These are phyloP conservation scores for Chrysoporthe deuterocubensis DNA, from an alignment of 2,329 filamentous ascomycete species.

Conservation along the genomic window DNA sequence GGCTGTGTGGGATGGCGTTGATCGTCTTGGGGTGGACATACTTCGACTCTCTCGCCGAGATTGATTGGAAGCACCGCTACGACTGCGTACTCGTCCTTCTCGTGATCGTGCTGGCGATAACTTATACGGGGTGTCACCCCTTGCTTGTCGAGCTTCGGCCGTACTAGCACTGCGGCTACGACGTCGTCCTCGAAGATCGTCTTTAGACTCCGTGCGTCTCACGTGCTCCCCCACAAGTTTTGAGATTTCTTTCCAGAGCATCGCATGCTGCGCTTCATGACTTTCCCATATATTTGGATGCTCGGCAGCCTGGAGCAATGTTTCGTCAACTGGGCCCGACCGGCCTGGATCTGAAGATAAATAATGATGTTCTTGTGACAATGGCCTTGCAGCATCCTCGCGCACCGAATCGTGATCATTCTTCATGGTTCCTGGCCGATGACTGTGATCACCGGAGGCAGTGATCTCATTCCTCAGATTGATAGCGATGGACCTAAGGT, in stretches of 20 bases:
- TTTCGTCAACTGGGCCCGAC: background rate
- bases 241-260: conserved; percentile 21
- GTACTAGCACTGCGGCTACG: background rate
- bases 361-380: background rate
- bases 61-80: background rate
- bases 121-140: background rate
- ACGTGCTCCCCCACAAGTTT: conserved; percentile 19
- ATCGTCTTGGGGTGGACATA: background rate
- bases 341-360: background rate
- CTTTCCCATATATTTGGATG: background rate
- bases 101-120: background rate
- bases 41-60: background rate
- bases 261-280: background rate
- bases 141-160: background rate
- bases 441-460: background rate
- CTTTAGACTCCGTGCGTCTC: background rate
- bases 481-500: conserved; percentile 33
- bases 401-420: background rate
- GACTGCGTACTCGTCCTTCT: background rate
- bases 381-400: background rate
- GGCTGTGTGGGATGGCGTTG: background rate
- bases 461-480: conserved; percentile 37
- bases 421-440: background rate
- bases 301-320: too few relatives aligned
- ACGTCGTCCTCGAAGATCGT: conserved; percentile 16